Base-by-base conservation (phyloP, 2,329 filamentous ascomycete genomes). In the Aureobasidium vineae region DNA sequence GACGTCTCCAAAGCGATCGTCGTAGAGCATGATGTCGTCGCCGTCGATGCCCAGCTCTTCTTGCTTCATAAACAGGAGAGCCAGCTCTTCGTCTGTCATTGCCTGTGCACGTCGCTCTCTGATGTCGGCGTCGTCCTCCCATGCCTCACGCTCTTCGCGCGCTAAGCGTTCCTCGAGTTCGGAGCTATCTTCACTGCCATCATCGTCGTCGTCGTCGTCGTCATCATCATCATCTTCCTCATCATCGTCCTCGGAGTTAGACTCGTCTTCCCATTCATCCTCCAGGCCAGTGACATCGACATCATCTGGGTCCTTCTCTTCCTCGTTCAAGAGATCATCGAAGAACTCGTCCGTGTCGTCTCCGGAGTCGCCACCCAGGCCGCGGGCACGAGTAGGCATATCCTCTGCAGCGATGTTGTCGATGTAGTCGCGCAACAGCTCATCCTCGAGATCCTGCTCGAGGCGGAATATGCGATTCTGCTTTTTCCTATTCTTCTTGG, bases 371-470 rank as follows among this genome's bases (percentile, higher is more conserved):
- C 43, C 63, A 5, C 65, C 68, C n/a, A 69, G 19, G 31, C 69
- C 66, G 5, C 23, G 23, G 7, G 49, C 66, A 3, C 41, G 43
- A n/a, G 64, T 57, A 8, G 52, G 66, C 67, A 21, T 71, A 60
- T 66, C 69, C 28, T 71, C 71, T 56, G 70, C 69, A 31, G 69
- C 71, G 72, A 90, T 81, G 68, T 92, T 91, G 50, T 85, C 83
- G 72, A 91, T 88, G 71, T 92, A 92, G 72, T 93, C 90, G 1
- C 85, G 84, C 70, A 88, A 77, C 49, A 87, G 79, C 0, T 81
- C 84, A 0, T 81, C 84, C 45, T 87, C 85, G 21, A 88, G 83
- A 21, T 72, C 68, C 16, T 70, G 59, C 8, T 70, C 69, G 10
- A 64, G 56, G 21, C 73, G 68, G 56, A 74, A 47, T n/a, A 70